These are phyloP conservation scores for Piromyces finnis DNA, from an alignment of 192 early-diverging fungal genomes.

Conservation along the genomic window DNA sequence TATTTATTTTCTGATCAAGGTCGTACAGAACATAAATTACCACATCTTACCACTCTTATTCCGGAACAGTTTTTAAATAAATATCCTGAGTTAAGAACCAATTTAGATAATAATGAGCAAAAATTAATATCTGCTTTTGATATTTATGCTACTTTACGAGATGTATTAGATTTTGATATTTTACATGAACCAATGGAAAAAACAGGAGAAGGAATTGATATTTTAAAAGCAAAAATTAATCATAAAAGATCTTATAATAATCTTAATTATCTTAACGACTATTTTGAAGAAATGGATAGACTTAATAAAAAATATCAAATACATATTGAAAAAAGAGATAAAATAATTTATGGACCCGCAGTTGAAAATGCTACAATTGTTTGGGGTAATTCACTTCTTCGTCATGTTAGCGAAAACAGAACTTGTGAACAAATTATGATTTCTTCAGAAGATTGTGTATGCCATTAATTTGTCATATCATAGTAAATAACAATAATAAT, in stretches of 20 bases:
- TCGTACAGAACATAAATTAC: slow-evolving; percentile 19
- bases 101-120: neutral
- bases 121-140: neutral
- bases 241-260: neutral
- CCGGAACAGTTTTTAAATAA: neutral
- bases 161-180: neutral
- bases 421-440: neutral
- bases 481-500: too few relatives aligned
- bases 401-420: neutral
- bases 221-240: neutral
- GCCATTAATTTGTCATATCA: too few relatives aligned
- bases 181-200: neutral
- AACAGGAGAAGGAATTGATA: neutral
- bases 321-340: neutral
- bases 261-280: neutral
- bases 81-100: neutral
- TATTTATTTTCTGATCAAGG: slow-evolving; percentile 16
- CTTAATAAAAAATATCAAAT: neutral
- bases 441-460: neutral
- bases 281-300: neutral
- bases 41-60: slow-evolving; percentile 13
- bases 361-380: neutral
- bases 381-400: neutral
- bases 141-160: neutral
- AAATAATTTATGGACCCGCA: neutral